Conservation (phyloP, 768 basidiomycete species). For the Mycena albidolilacea region DNA sequence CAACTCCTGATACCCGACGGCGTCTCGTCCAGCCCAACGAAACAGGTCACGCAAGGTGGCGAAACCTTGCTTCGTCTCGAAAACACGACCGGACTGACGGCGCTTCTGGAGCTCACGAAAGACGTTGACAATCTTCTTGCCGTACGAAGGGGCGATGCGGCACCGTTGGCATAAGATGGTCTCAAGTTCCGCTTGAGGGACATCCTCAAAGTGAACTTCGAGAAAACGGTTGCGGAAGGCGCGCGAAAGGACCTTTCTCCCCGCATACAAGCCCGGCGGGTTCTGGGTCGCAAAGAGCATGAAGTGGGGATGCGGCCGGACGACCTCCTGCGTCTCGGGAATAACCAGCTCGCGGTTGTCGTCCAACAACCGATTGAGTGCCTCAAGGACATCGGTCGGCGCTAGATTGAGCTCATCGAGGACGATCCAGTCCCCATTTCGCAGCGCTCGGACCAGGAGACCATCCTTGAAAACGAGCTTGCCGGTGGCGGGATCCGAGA, state of each 20-base stretch:
- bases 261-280: slow-evolving; percentile 95
- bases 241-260: slow-evolving; percentile 93
- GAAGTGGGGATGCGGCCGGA: slow-evolving; percentile 94
- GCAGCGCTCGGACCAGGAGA: slow-evolving; percentile 90
- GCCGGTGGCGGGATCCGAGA: slow-evolving; percentile 93
- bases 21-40: slow-evolving; percentile 95
- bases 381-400: slow-evolving; percentile 97
- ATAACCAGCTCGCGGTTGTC: slow-evolving; percentile 97
- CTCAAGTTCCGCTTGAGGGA: slow-evolving; percentile 94
- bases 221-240: slow-evolving; percentile 98
- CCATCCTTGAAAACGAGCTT: slow-evolving; percentile 97
- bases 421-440: slow-evolving; percentile 97
- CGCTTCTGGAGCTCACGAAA: slow-evolving; percentile 95
- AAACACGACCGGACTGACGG: slow-evolving; percentile 91
- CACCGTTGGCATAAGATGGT: slow-evolving; percentile 95
- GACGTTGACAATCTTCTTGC: slow-evolving; percentile 89
- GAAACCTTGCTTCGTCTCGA: slow-evolving; percentile 98
- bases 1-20: slow-evolving; percentile 90
- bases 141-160: slow-evolving; percentile 94
- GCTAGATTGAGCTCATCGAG: slow-evolving; percentile 98
- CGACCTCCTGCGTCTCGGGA: slow-evolving; percentile 95
- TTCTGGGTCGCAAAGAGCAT: slow-evolving; percentile 99
- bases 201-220: slow-evolving; percentile 97
- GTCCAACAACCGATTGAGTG: slow-evolving; percentile 95
- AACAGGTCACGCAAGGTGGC: slow-evolving; percentile 97